Percentiles rank a stretch among this genome's conserved stretches.
phyloP scores from a whole-genome alignment of 2,329 filamentous ascomycete species.

The Zalaria obscura region DNA sequence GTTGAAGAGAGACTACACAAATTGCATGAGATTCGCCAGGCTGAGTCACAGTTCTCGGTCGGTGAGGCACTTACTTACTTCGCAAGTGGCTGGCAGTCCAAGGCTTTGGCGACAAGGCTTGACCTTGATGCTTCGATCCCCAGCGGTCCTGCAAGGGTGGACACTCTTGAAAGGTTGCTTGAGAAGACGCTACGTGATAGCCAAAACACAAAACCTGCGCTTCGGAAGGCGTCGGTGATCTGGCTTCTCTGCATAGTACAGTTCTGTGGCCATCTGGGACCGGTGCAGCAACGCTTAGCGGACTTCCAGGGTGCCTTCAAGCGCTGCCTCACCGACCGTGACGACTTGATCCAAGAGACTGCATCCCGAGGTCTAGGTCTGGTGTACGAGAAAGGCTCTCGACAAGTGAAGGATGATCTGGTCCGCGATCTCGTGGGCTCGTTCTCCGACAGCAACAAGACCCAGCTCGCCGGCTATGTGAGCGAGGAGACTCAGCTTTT shows the following conservation, averaged over 20 bases:
- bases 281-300: conserved; percentile 60
- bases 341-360: conserved; percentile 91
- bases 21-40: conserved; percentile 70
- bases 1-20: conserved; percentile 58
- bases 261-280: conserved; percentile 65
- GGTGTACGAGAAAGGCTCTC: conserved; percentile 85
- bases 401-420: conserved; percentile 63
- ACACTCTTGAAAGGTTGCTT: conserved; percentile 41
- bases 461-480: conserved; percentile 60
- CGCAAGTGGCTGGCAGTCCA: conserved; percentile 70
- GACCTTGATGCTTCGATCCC: conserved; percentile 51
- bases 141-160: conserved; percentile 21
- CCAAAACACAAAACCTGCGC: conserved; percentile 71
- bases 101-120: conserved; percentile 57
- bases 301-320: conserved; percentile 81
- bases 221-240: conserved; percentile 85
- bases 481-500: conserved; percentile 87
- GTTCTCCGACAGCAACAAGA: conserved; percentile 61
- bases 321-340: conserved; percentile 69
- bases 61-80: conserved; percentile 76
- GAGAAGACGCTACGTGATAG: conserved; percentile 65
- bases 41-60: conserved; percentile 79
- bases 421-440: conserved; percentile 78
- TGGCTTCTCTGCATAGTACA: conserved; percentile 90
- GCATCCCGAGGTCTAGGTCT: conserved; percentile 82